Base-by-base conservation (phyloP, 2,329 filamentous ascomycete species). In the Colletotrichum neosansevieriae region DNA sequence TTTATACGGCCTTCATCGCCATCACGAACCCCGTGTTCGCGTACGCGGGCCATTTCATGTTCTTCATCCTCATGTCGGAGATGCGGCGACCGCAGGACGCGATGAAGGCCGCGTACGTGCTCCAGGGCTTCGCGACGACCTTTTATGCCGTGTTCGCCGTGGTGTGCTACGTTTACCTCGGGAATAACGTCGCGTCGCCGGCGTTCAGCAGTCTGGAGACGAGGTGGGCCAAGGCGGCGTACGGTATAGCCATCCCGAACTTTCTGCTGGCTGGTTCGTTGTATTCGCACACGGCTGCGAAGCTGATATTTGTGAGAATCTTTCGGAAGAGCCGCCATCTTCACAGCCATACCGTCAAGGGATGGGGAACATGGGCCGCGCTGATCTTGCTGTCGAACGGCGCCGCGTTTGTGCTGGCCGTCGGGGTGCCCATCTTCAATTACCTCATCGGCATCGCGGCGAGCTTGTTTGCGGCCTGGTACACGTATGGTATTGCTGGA, bases 41-140 rank as follows among this genome's bases (percentile, higher is more conserved):
- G 0, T 86, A 83, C 72, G 83, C 84, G 0, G 84, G 83, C 4
- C 84, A 86, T 65, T 85, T 85, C 73, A 84, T 85, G 80, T 86
- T 86, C 74, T 86, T 86, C 75, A 80, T 84, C 53, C 77, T 86
- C 38, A 83, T 86, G 44, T 85, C 83, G 0, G 85, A 87, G 72
- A 86, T 87, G 84, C 80, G 80, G 68, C 76, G 78, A 45, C 85
- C 85, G 5, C 77, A 80, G 60, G 83, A 86, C 58, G 82, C 83
- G 2, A 85, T 85, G 80, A 84, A 85, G 63, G 81, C 85, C 0
- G 84, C 84, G 0, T 85, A 81, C 75, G 77, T 79, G 3, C 78
- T 87, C 24, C 84, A 87, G 72, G 76, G 78, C 49, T 82, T 84
- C 69, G 82, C 84, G 2, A 86, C 84, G 4, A 76, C 77, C 19